A percentile compares a stretch with the other conserved stretches of the same genome.
These are phyloP conservation scores for Periconia macrospinosa DNA, from an alignment of 2,329 filamentous ascomycete species.

Conservation along the genomic window DNA sequence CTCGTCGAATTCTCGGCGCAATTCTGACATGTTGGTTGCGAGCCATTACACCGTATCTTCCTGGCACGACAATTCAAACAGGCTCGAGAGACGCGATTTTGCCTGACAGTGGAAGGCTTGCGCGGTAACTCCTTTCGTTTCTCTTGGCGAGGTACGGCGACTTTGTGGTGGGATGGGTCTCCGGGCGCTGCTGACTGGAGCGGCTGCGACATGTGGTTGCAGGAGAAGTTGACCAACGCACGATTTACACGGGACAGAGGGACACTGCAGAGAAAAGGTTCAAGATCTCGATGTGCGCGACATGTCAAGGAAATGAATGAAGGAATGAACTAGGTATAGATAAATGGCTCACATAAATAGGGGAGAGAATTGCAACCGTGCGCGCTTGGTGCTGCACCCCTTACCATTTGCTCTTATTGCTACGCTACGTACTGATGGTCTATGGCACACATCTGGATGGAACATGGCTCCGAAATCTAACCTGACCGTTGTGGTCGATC, in stretches of 20 bases:
- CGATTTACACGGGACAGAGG: not conserved
- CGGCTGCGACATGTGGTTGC: not conserved
- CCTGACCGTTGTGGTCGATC: not conserved
- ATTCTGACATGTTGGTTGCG: slow-evolving; percentile 35
- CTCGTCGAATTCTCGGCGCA: slow-evolving; percentile 28
- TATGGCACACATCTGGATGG: not conserved
- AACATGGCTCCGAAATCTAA: not conserved
- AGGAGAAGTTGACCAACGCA: not conserved
- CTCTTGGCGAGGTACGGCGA: slow-evolving; percentile 30
- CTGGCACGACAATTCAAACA: slow-evolving; percentile 39
- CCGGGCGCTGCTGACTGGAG: not conserved
- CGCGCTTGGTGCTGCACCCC: no score
- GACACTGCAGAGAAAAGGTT: not conserved
- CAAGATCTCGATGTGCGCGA: not conserved
- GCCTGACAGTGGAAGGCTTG: slow-evolving; percentile 11
- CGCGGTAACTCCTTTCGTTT: slow-evolving; percentile 18
- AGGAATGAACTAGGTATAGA: not conserved
- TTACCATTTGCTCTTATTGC: not conserved
- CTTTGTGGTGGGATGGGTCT: slow-evolving; percentile 9
- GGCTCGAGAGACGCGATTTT: slow-evolving; percentile 28
- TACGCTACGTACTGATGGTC: no score
- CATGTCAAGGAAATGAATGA: not conserved
- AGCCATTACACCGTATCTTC: slow-evolving; percentile 44
- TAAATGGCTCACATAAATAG: not conserved
- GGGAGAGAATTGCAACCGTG: not conserved